Evolutionary conservation across 768 basidiomycete species (phyloP), one percentile per base, ranked within the genome.

Genomic region (Boletus bicolor): DNA sequence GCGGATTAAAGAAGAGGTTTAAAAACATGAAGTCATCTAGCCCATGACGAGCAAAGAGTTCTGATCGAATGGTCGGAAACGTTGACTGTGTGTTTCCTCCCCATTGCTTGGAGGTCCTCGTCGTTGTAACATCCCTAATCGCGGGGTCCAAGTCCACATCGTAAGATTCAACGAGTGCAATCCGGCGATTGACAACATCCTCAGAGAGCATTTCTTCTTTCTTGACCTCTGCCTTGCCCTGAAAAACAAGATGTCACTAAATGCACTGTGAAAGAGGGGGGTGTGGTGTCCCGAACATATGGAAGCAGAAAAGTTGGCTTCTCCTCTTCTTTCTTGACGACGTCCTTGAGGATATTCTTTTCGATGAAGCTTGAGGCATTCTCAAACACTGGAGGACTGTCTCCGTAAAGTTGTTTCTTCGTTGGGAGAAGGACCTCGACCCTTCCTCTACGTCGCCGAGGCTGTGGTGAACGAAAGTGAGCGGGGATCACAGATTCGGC

Each of bases 121-220:
- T 58, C 1, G 64, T 66, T 6, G 56, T 65, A 0, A 58, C 61
- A n/a, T 66, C 58, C 41, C 61, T 55, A 38, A 57, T 53, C 0
- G 12, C 44, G 2, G 56, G 58, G n/a, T 63, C 64, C 24, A 63
- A 32, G 36, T 17, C 28, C 1, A 65, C 56, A 15, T 63, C 49
- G 21, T 42, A 54, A 19, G 53, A 38, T 2, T 54, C 37, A 6
- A 54, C 8, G 35, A 48, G 44, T 5, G 47, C 57, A 17, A 59
- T n/a, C 3, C 60, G 48, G 7, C 46, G 47, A n/a, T 55, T 44
- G 45, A 62, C 57, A 38, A 66, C 65, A 17, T 61, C 59, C 19
- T 64, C 62, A 2, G 57, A 64, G 26, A 67, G 60, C n/a, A 64
- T 36, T 36, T 66, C 59, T 14, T 64, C 59, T 10, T 57, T 56